phyloP scores from a whole-genome alignment of 352 stramenopile species.

The Phytophthora crassamura region DNA sequence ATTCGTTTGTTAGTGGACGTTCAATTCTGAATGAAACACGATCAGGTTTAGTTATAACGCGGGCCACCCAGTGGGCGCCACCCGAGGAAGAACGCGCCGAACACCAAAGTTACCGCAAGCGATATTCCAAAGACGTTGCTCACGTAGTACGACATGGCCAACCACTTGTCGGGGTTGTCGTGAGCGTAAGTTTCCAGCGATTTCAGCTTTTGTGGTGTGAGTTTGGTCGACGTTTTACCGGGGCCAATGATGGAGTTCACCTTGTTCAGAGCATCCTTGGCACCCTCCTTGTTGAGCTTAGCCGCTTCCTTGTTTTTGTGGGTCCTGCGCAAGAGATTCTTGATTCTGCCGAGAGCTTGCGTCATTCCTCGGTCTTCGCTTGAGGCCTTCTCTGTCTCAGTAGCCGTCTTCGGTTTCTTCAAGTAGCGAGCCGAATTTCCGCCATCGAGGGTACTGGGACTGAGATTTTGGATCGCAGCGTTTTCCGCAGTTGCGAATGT shows the following conservation, averaged over 20 bases:
- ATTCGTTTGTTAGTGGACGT: no score
- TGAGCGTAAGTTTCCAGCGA: slow-evolving; percentile 13
- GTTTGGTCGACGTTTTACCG: slow-evolving; percentile 12
- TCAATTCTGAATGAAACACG: no score
- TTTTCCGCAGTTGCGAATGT: slow-evolving; percentile 4
- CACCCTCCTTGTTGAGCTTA: slow-evolving; percentile 10
- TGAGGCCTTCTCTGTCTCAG: background rate
- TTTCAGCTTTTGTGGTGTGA: slow-evolving; percentile 15
- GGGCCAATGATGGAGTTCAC: slow-evolving; percentile 11
- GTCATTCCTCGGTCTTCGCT: slow-evolving; percentile 6
- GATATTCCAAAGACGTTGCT: slow-evolving; percentile 7
- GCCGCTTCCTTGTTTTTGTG: slow-evolving; percentile 9
- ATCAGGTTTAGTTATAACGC: background rate
- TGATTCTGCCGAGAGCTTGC: background rate
- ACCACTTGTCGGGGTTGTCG: slow-evolving; percentile 23
- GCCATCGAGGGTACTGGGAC: background rate
- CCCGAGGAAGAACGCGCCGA: slow-evolving; percentile 16
- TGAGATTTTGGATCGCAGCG: background rate
- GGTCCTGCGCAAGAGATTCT: slow-evolving; percentile 1
- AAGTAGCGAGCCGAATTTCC: background rate
- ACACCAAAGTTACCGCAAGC: background rate
- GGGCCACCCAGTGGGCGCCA: slow-evolving; percentile 14
- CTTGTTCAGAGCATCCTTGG: slow-evolving; percentile 12
- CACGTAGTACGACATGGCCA: slow-evolving; percentile 18
- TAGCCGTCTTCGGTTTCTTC: slow-evolving; percentile 1